Conservation (phyloP, 2,329 filamentous ascomycete species). For the Calcarisporium arbuscula region DNA sequence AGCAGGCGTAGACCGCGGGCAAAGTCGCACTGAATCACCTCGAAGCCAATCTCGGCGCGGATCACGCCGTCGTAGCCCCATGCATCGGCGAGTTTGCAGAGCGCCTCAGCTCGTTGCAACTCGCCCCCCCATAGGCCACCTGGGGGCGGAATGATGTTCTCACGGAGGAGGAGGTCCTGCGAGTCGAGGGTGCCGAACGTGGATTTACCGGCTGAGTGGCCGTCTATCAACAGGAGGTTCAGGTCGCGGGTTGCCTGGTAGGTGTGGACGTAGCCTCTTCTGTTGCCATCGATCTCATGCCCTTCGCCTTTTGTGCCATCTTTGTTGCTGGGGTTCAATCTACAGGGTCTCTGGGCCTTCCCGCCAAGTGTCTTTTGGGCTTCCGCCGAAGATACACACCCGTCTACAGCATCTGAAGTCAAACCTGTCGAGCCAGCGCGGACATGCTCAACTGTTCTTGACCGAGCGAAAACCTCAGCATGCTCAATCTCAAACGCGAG, state of each 20-base stretch:
- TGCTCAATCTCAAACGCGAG: conserved; percentile 59
- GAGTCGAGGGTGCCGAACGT: conserved; percentile 47
- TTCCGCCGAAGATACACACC: too few species aligned
- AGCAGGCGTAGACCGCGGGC: conserved; percentile 26
- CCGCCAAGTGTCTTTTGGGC: too few species aligned
- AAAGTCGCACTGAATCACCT: conserved; percentile 58
- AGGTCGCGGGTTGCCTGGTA: conserved; percentile 42
- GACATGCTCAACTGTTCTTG: too few species aligned
- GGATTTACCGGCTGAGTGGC: conserved; percentile 49
- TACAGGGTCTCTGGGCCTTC: conserved; percentile 4
- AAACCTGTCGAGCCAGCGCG: too few species aligned
- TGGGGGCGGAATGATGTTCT: too few species aligned
- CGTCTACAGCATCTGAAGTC: background rate
- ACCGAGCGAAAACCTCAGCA: conserved; percentile 47
- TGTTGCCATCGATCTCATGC: background rate
- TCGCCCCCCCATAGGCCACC: background rate
- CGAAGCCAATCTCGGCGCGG: conserved; percentile 58
- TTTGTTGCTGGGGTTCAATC: too few species aligned
- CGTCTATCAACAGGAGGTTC: conserved; percentile 51
- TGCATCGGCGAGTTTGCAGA: conserved; percentile 44
- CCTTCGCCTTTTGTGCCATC: too few species aligned
- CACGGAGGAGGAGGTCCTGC: conserved; percentile 43
- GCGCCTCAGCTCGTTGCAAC: conserved; percentile 31
- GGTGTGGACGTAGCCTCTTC: conserved; percentile 44
- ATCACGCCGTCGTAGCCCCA: conserved; percentile 53